Percentiles rank a stretch among this genome's conserved stretches.
phyloP scores from a whole-genome alignment of 1,284 basidiomycete genomes.

The Puccinia polysora region DNA sequence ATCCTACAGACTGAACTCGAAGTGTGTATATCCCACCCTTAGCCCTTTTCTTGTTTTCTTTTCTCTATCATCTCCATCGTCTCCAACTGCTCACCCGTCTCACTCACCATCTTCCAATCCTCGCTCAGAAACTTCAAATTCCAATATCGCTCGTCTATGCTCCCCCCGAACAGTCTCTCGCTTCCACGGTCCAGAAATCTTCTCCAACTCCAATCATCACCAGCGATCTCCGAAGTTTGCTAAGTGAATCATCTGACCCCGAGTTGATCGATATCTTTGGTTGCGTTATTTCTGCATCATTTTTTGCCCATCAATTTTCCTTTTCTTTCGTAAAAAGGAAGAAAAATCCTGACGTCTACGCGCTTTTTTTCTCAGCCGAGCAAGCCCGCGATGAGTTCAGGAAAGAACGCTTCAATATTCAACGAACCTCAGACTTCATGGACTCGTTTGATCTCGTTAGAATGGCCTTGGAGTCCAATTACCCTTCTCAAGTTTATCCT shows the following conservation, averaged over 20 bases:
- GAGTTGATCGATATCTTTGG: not conserved
- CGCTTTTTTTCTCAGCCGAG: not conserved
- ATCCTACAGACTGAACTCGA: not conserved
- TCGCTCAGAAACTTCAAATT: constrained; percentile 2
- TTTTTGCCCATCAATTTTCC: not conserved
- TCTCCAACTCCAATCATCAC: not conserved
- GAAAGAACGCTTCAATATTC: not conserved
- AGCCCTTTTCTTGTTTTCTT: not conserved
- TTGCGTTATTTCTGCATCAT: not conserved
- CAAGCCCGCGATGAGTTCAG: not conserved
- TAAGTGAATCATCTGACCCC: constrained; percentile 23
- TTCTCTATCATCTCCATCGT: too few relatives aligned
- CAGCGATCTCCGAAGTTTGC: constrained; percentile 1
- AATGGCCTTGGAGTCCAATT: not conserved
- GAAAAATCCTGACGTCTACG: not conserved
- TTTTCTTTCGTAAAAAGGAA: not conserved
- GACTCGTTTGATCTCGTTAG: not conserved
- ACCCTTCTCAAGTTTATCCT: not conserved
- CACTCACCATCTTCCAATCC: not conserved
- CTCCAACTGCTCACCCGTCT: not conserved
- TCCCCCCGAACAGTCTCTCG: not conserved
- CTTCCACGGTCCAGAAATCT: not conserved
- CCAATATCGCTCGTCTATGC: constrained; percentile 4
- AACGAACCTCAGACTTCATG: not conserved
- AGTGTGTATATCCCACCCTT: not conserved